Evolutionary conservation across 2,329 filamentous ascomycete genomes (phyloP).

Genomic region (Diaporthe aspalathi): DNA sequence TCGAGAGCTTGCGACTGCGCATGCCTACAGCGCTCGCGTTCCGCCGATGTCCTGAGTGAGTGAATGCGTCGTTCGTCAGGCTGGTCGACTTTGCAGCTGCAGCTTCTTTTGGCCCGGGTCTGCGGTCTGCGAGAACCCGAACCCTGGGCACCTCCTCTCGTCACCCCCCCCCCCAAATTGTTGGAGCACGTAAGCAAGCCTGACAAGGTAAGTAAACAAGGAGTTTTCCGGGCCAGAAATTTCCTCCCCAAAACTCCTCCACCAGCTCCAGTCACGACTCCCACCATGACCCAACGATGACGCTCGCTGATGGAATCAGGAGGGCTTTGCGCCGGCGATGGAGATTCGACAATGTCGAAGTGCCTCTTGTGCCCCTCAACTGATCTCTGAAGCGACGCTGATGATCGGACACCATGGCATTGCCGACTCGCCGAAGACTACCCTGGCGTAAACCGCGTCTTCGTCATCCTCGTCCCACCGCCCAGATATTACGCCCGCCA

Average conservation of each 20-base stretch:
- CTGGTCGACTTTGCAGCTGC: not conserved
- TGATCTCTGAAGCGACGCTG: not conserved
- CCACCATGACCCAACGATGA: slow-evolving; percentile 16
- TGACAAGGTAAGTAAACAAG: not conserved
- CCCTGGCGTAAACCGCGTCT: not conserved
- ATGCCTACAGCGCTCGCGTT: not conserved
- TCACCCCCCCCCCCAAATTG: not conserved
- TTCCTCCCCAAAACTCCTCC: slow-evolving; percentile 14
- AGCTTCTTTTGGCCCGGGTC: no score
- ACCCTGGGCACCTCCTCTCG: not conserved
- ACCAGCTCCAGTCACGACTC: not conserved
- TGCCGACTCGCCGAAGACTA: slow-evolving; percentile 14
- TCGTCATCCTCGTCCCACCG: slow-evolving; percentile 1
- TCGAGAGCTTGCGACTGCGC: not conserved
- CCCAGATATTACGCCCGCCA: not conserved
- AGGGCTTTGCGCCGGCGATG: not conserved
- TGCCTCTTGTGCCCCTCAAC: not conserved
- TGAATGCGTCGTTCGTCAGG: not conserved
- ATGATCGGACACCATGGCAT: not conserved
- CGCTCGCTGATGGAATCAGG: not conserved
- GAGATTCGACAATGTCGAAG: not conserved
- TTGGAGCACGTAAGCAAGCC: no score
- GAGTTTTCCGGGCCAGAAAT: not conserved
- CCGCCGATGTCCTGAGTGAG: not conserved
- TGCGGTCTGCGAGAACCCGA: not conserved